Base-by-base conservation (phyloP, 768 basidiomycete genomes). In the Daedaleopsis nitida region DNA sequence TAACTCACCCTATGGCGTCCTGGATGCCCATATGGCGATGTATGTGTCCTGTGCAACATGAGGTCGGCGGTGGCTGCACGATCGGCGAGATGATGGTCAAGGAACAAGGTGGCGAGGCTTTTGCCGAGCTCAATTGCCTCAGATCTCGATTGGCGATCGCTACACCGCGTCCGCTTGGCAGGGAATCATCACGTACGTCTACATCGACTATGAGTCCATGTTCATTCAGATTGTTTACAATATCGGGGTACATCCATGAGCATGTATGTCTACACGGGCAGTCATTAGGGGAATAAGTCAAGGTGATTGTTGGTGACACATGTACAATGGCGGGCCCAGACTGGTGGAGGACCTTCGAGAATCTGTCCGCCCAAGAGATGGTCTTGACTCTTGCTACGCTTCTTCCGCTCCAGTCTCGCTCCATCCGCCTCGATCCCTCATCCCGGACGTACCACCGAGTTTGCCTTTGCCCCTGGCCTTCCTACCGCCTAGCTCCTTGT, bases 401-500 rank as follows among this genome's bases (percentile, higher is more conserved):
- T 62, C 61, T 35, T 62, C 65, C n/a, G 49, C 66, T 49, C 74
- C 75, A 23, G 74, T 76, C 58, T 78, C 84, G 12, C 72, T 78
- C 86, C 90, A 92, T 35, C 93, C 92, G 12, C 91, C 92, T 69
- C 83, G 89, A 70, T 96, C 94, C 70, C 91, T 83, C 54, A 78
- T 73, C 9, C 84, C 81, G 9, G 82, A 82, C 1, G 80, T 70
- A 59, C 83, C 65, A 5, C 89, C 91, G 44, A 92, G 77, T 73
- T 92, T 94, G 42, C 80, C 78, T 77, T 96, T 97, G 16, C 72
- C 76, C 69, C 82, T 84, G 2, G 86, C 78, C 75, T 96, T 97
- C 63, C 94, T 82, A 16, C 94, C 94, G 19, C 89, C 90, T 11
- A 96, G 76, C 58, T 92, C 89, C 76, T 96, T 96, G 78, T 96